A percentile compares a stretch with the other conserved stretches of the same genome.
These are phyloP conservation scores for Trichoderma asperellum DNA, from an alignment of 2,329 filamentous ascomycete genomes.

Conservation along the genomic window DNA sequence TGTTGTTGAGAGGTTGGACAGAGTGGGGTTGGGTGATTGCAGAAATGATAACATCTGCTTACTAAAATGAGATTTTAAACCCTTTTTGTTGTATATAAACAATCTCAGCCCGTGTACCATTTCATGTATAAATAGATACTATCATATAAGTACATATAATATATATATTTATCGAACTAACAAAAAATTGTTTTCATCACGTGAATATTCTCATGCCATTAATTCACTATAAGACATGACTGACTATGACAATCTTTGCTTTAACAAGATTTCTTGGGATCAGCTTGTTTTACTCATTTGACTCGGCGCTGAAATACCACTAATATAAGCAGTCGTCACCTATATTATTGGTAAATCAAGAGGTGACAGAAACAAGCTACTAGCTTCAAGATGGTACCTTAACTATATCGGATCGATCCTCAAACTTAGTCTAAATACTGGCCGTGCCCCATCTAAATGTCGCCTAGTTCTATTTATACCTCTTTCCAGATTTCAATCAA, in stretches of 20 bases:
- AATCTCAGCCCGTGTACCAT: not conserved
- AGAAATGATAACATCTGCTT: not conserved
- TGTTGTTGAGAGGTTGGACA: not conserved
- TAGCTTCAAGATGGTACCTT: not conserved
- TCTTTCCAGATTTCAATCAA: too few species aligned
- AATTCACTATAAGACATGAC: not conserved
- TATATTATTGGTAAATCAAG: not conserved
- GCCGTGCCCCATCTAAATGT: not conserved
- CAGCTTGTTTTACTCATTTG: not conserved
- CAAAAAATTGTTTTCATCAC: not conserved
- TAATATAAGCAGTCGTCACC: not conserved
- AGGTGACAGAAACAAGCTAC: not conserved
- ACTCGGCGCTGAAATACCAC: not conserved
- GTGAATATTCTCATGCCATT: not conserved
- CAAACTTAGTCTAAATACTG: not conserved
- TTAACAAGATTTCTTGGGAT: not conserved
- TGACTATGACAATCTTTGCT: not conserved
- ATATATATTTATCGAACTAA: not conserved
- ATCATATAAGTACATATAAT: not conserved
- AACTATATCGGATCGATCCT: not conserved
- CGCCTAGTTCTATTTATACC: too few species aligned
- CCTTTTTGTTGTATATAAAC: not conserved
- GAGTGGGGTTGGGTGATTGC: constrained; percentile 12
- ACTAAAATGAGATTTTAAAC: constrained; percentile 2
- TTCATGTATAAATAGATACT: not conserved